Evolutionary conservation across 495 filamentous ascomycete genomes (phyloP).

Genomic region (Aspergillus olivimuriae): DNA sequence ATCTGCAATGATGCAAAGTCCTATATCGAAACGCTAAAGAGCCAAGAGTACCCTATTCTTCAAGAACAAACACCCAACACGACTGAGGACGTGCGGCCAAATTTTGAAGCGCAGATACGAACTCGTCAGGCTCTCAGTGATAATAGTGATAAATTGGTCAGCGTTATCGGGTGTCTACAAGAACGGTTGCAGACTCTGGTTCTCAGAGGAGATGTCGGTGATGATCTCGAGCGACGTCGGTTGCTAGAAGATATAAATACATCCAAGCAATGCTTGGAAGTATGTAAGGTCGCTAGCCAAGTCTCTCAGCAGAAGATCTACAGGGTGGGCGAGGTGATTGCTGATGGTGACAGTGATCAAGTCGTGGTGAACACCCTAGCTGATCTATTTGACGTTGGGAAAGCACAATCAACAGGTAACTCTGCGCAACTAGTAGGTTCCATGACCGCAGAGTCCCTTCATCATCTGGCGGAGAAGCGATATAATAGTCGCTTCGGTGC

Average conservation of each 20-base stretch:
- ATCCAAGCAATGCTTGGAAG: conserved; percentile 26
- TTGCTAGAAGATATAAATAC: conserved; percentile 25
- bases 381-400: conserved; percentile 28
- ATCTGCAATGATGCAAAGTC: conserved; percentile 8
- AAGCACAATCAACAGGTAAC: conserved; percentile 17
- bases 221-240: conserved; percentile 16
- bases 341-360: conserved; percentile 28
- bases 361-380: conserved; percentile 29
- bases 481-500: conserved; percentile 27
- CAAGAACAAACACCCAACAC: too few species aligned
- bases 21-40: conserved; percentile 8
- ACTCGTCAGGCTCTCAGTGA: conserved; percentile 12
- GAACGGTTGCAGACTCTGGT: conserved; percentile 19
- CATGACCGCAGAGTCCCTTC: conserved; percentile 20
- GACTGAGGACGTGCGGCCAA: too few species aligned
- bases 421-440: conserved; percentile 27
- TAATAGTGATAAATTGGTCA: conserved; percentile 17
- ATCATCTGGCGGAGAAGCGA: conserved; percentile 19
- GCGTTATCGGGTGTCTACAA: conserved; percentile 19
- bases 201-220: conserved; percentile 10
- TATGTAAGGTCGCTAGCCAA: conserved; percentile 26
- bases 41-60: neutral
- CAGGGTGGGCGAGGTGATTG: conserved; percentile 24
- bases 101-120: conserved; percentile 7
- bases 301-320: conserved; percentile 25